Percentiles rank a stretch among this genome's conserved stretches.
Evolutionary conservation across 805 yeast species (phyloP).

Genomic region (Saturnispora serradocipensis): DNA sequence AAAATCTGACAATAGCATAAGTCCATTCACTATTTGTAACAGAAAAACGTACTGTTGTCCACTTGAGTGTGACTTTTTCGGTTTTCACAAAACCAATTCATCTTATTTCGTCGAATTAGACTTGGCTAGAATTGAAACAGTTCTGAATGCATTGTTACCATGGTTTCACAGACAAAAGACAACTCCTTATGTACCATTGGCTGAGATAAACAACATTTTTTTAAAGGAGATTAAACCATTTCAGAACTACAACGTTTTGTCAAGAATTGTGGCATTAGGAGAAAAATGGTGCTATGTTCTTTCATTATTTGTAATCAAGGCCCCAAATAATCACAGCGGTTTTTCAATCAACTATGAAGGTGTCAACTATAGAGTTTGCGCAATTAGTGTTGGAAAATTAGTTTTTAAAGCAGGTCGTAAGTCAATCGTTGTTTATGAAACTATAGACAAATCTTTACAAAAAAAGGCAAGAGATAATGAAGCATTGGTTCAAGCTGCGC

Average conservation of each 20-base stretch:
- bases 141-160: conserved; percentile 41
- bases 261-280: conserved; percentile 74
- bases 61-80: conserved; percentile 74
- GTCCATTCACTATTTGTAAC: conserved; percentile 8
- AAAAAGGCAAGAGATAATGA: neutral
- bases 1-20: neutral
- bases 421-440: conserved; percentile 51
- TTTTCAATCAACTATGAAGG: neutral
- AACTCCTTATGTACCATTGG: conserved; percentile 67
- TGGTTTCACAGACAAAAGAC: conserved; percentile 19
- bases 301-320: conserved; percentile 43
- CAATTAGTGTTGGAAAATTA: conserved; percentile 64
- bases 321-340: neutral
- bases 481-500: neutral
- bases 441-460: neutral
- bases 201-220: conserved; percentile 58
- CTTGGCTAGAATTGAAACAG: conserved; percentile 57
- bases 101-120: conserved; percentile 80
- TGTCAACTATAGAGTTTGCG: conserved; percentile 24
- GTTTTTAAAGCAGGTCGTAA: conserved; percentile 72
- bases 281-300: conserved; percentile 74
- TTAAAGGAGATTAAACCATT: conserved; percentile 67
- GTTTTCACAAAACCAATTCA: conserved; percentile 75
- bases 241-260: conserved; percentile 43
- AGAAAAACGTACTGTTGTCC: conserved; percentile 41